phyloP scores from a whole-genome alignment of 768 basidiomycete genomes.

The Chalciporus pseudorubinellus region DNA sequence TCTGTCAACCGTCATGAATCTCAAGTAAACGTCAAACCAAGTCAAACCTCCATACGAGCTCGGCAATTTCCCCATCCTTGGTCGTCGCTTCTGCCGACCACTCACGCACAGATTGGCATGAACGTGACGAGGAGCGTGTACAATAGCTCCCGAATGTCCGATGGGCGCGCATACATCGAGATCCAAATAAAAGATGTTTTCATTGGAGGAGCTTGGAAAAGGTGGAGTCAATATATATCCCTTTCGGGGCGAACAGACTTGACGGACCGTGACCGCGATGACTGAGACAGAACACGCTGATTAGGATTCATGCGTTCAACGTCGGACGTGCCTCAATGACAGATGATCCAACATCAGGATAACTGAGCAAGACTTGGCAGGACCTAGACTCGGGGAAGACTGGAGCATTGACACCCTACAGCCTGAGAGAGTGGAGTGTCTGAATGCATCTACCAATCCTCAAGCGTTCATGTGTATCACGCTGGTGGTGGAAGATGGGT shows the following conservation, averaged over 20 bases:
- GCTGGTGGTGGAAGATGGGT: too few relatives aligned
- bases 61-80: not conserved
- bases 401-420: too few relatives aligned
- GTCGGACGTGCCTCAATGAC: too few relatives aligned
- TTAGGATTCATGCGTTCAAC: too few relatives aligned
- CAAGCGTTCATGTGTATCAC: too few relatives aligned
- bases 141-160: not conserved
- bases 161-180: not conserved
- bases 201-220: not conserved
- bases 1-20: not conserved
- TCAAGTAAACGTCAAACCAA: too few relatives aligned
- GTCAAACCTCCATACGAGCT: not conserved
- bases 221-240: not conserved
- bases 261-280: not conserved
- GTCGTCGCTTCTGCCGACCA: not conserved
- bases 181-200: too few relatives aligned
- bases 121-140: not conserved
- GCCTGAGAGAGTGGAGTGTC: too few relatives aligned
- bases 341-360: too few relatives aligned
- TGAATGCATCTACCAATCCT: too few relatives aligned
- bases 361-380: too few relatives aligned
- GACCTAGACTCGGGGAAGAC: too few relatives aligned
- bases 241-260: not conserved
- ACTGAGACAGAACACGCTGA: not conserved
- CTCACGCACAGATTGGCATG: not conserved